These are phyloP conservation scores for Strobilomyces confusus DNA, from an alignment of 768 basidiomycete genomes.

Conservation along the genomic window DNA sequence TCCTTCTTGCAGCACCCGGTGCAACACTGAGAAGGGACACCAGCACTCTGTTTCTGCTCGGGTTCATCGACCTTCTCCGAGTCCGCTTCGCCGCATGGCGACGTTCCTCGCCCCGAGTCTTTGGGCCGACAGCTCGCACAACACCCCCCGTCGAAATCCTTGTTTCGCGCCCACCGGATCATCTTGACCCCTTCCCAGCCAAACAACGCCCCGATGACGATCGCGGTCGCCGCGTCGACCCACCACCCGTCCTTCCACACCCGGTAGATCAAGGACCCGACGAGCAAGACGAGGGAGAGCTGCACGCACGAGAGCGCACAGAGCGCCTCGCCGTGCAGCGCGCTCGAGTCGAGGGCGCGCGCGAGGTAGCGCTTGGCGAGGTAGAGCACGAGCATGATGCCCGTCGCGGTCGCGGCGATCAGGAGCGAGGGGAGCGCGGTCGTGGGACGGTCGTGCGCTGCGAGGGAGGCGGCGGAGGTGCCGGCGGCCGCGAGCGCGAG, in stretches of 20 bases:
- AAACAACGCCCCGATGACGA: constrained; percentile 6
- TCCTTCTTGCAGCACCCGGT: background rate
- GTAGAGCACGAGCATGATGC: constrained; percentile 40
- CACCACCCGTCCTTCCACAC: constrained; percentile 44
- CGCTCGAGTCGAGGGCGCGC: constrained; percentile 38
- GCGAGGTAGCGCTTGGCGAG: constrained; percentile 42
- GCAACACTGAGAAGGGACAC: constrained; percentile 1
- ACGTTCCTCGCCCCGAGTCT: background rate
- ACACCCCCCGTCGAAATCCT: constrained; percentile 37
- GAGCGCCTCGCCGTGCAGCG: constrained; percentile 41
- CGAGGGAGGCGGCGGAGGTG: constrained; percentile 34
- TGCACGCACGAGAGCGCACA: constrained; percentile 43
- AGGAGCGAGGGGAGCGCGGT: constrained; percentile 39
- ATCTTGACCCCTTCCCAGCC: constrained; percentile 29
- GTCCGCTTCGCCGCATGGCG: background rate
- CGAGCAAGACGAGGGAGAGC: constrained; percentile 40
- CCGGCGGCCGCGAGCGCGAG: constrained; percentile 36
- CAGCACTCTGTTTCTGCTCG: background rate
- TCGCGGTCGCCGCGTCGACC: constrained; percentile 22
- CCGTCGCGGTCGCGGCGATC: constrained; percentile 38
- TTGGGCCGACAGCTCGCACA: constrained; percentile 16
- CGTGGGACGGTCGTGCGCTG: constrained; percentile 33
- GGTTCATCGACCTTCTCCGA: background rate
- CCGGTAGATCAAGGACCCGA: constrained; percentile 36
- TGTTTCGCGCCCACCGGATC: constrained; percentile 13